These are phyloP conservation scores for Novymonas esmeraldas DNA, from an alignment of 208 protist genomes.

Conservation along the genomic window DNA sequence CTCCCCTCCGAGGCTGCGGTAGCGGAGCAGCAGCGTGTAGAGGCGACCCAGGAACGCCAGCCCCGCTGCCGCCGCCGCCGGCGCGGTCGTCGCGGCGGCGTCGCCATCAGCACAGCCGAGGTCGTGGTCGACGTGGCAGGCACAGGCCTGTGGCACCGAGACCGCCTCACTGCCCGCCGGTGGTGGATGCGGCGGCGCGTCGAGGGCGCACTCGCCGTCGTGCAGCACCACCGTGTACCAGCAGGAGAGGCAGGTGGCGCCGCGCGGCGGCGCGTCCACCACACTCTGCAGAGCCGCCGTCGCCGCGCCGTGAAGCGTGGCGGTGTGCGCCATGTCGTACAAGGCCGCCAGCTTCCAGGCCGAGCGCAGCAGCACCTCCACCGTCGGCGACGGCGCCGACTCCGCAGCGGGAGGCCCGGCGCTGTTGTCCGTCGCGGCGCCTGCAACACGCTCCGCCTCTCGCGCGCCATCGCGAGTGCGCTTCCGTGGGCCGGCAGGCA, in stretches of 20 bases:
- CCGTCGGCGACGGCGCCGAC: conserved; percentile 2
- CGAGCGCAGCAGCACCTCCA: conserved; percentile 37
- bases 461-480: neutral
- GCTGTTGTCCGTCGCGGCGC: neutral
- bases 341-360: conserved; percentile 38
- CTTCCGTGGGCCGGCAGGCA: neutral
- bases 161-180: neutral
- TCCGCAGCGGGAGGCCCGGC: neutral
- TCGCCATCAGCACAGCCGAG: neutral
- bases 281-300: too few relatives aligned
- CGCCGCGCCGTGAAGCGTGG: neutral
- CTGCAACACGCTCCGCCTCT: neutral
- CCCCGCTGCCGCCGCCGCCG: neutral
- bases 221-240: conserved; percentile 6
- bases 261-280: too few relatives aligned
- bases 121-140: neutral
- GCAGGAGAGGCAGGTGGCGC: neutral
- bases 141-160: neutral
- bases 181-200: neutral
- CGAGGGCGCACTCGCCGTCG: neutral
- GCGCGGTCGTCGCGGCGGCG: neutral
- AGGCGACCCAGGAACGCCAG: conserved; percentile 43
- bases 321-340: conserved; percentile 21
- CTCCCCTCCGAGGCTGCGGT: conserved; percentile 54
- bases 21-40: conserved; percentile 61